Evolutionary conservation across 1,284 basidiomycete species (phyloP), one percentile per base, ranked within the genome.

Genomic region (Naganishia liquefaciens): DNA sequence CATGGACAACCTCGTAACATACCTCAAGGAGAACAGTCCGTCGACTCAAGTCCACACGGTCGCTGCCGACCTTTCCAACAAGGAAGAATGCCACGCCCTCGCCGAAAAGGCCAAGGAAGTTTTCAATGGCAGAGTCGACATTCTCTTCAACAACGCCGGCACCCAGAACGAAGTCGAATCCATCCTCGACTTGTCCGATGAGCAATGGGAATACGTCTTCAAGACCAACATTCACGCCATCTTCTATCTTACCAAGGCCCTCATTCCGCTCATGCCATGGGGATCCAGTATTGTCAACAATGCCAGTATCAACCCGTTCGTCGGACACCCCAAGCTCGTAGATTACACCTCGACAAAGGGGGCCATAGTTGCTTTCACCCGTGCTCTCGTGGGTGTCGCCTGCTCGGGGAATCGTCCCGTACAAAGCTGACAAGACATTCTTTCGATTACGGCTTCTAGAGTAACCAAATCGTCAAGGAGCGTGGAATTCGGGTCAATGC

Each of bases 281-380:
- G 80, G 80, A 23, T 69, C 72, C 42, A 75, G 80, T 25, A 85
- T 85, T 72, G 80, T 83, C 71, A 83, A 83, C 77, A 83, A 83
- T 70, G 79, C 80, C 0, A 81, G 78, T 63, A 80, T 84, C 71
- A 84, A 83, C 72, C 52, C 81, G 21, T 82, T 81, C 65, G 76
- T 83, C 37, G 84, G 84, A 0, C 82, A 84, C 69, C 83, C 83
- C 19, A 70, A 71, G 69, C 77, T 85, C 28, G 72, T 85, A 49
- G 84, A 86, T 73, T 85, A 84, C 72, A 83, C 83, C 19, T 75
- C 82, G 1, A 84, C 84, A 21, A 85, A 84, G 72, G 84, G 84
- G n/a, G 82, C 83, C 7, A 83, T 83, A 51, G 76, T 84, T 50
- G 81, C 69, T 47, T 62, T 52, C 19, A 52, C 51, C 9, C 19